Conservation (phyloP, 441 rosid species). For the Jatropha podagrica region DNA sequence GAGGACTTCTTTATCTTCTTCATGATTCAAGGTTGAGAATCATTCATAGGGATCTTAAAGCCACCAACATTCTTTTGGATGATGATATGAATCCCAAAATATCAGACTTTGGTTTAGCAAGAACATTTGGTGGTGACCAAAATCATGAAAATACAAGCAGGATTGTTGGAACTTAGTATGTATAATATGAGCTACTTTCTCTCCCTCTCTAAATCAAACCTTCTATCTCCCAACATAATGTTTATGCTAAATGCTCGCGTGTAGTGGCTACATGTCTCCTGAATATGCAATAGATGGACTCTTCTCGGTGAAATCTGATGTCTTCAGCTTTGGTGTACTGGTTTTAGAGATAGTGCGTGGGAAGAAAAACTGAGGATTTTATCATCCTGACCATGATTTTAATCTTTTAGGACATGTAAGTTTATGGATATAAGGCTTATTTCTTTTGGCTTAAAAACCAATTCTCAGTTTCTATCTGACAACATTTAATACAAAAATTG, state of each 20-base stretch:
- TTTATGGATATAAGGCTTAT: not conserved
- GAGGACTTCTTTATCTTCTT: slow-evolving; percentile 63
- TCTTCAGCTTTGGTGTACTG: slow-evolving; percentile 66
- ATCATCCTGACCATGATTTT: slow-evolving; percentile 19
- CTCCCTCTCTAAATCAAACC: not conserved
- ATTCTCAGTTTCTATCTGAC: not conserved
- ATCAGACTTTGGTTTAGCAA: slow-evolving; percentile 69
- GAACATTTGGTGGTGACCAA: slow-evolving; percentile 61
- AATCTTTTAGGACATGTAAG: slow-evolving; percentile 46
- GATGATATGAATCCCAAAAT: slow-evolving; percentile 53
- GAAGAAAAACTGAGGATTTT: slow-evolving; percentile 54
- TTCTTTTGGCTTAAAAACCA: not conserved
- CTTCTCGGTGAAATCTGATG: slow-evolving; percentile 64
- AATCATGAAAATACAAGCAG: slow-evolving; percentile 46
- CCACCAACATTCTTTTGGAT: slow-evolving; percentile 59
- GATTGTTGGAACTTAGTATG: slow-evolving; percentile 72
- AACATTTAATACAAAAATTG: not conserved
- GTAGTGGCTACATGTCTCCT: slow-evolving; percentile 73
- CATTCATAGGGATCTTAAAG: slow-evolving; percentile 67
- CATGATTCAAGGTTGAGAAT: slow-evolving; percentile 62
- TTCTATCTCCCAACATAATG: too few species aligned
- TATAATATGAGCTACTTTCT: not conserved
- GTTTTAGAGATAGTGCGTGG: slow-evolving; percentile 61
- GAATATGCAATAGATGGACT: slow-evolving; percentile 73
- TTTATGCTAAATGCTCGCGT: not conserved